Base-by-base conservation (phyloP, 352 stramenopile species). In the Phytophthora niederhauseri region DNA sequence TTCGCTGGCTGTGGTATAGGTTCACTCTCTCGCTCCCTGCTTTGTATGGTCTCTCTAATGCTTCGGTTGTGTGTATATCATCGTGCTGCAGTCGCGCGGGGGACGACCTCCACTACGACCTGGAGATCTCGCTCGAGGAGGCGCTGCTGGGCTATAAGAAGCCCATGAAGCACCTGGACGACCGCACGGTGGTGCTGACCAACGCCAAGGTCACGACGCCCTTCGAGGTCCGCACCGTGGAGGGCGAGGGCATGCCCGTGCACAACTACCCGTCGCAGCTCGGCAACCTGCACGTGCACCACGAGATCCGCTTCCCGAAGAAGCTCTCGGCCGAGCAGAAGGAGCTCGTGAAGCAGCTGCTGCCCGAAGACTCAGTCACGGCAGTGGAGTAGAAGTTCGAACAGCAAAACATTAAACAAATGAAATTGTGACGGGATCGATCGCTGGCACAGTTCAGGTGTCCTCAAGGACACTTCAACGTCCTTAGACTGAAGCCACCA, bases 61-160 rank as follows among this genome's bases (percentile, higher is more conserved):
- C 2, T 59, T 24, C 28, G 3, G 2, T 17, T 63, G 19, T 15
- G 24, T 26, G 24, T 2, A 26, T 26, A 26, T 57, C 1, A 7
- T 15, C 66, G 24, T 30, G 3, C 51, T 77, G 26, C 70, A 95
- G 97, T 20, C 92, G 97, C 41, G 87, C 97, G 43, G 92, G 94
- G 0, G 91, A 99, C 71, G 87, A 99, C 73, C 81, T 99, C 20
- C 96, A 99, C 72, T 97, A 95, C 56, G 96, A 97, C 46, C 88
- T 98, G 57, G 85, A 96, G 65, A 98, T 99, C 66, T 93, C 91
- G n/a, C 80, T 99, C 41, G 94, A 98, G 46, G 95, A 99, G 72
- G 97, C 97, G 26, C 81, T 99, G 66, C 70, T 98, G 71, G 97
- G 97, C 54, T 99, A 99, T 78, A 89, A 76, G 53, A 91, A 97